These are phyloP conservation scores for Kalmanozyma brasiliensis DNA, from an alignment of 1,284 basidiomycete species.

Conservation along the genomic window DNA sequence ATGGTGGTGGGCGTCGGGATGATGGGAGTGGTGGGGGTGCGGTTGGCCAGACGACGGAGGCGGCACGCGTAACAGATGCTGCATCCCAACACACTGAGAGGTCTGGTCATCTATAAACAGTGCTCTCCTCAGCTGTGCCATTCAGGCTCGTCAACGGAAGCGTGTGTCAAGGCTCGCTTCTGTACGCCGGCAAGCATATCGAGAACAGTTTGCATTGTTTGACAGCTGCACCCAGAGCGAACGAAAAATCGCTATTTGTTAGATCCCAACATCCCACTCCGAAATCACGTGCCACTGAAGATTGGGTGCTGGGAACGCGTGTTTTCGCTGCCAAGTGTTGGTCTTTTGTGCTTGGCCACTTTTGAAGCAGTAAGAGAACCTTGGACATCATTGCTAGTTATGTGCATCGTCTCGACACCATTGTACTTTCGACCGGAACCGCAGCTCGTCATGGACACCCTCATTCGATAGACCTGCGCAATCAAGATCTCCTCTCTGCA, in stretches of 20 bases:
- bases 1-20: not conserved
- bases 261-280: not conserved
- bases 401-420: too few relatives aligned
- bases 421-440: not conserved
- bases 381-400: too few relatives aligned
- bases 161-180: too few relatives aligned
- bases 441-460: not conserved
- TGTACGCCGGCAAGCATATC: too few relatives aligned
- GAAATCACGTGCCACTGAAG: slow-evolving; percentile 9
- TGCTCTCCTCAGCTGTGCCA: too few relatives aligned
- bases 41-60: not conserved
- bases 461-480: not conserved
- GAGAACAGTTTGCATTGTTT: too few relatives aligned
- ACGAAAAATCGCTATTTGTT: too few relatives aligned
- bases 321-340: slow-evolving; percentile 17
- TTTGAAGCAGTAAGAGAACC: not conserved
- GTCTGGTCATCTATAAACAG: too few relatives aligned
- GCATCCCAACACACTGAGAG: too few relatives aligned
- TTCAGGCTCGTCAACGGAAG: too few relatives aligned
- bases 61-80: not conserved
- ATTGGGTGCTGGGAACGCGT: slow-evolving; percentile 5
- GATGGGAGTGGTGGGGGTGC: not conserved
- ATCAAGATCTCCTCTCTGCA: too few relatives aligned
- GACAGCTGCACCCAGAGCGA: too few relatives aligned
- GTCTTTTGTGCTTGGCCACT: slow-evolving; percentile 4